Conservation (phyloP, 2,329 filamentous ascomycete species). For the Aulographum hederae region DNA sequence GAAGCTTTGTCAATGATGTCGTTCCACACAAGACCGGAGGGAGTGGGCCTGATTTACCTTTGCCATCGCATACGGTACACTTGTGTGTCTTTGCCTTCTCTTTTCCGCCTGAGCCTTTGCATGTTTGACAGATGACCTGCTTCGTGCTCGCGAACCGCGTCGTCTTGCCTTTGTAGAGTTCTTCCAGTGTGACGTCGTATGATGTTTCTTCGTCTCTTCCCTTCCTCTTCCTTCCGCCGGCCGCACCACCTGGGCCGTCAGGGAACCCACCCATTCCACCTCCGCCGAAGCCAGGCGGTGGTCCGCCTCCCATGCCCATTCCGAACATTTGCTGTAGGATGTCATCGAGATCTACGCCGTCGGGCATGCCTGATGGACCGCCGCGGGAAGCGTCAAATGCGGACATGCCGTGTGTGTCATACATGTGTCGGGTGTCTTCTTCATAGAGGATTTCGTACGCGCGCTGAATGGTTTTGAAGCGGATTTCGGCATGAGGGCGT, state of each 20-base stretch:
- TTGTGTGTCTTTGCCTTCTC: constrained; percentile 71
- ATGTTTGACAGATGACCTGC: constrained; percentile 72
- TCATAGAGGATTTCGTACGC: constrained; percentile 97
- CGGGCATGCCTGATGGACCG: constrained; percentile 40
- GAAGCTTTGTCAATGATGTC: too few species aligned
- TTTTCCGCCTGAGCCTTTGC: constrained; percentile 80
- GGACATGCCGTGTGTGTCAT: constrained; percentile 89
- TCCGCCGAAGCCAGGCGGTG: constrained; percentile 34
- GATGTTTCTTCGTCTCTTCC: constrained; percentile 75
- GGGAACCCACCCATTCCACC: constrained; percentile 34
- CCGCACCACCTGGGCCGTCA: constrained; percentile 20
- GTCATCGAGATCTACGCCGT: constrained; percentile 69
- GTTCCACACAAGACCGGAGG: too few species aligned
- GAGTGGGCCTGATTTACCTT: constrained; percentile 31
- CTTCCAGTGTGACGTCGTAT: constrained; percentile 81
- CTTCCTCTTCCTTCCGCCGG: constrained; percentile 31
- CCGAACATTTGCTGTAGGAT: constrained; percentile 84
- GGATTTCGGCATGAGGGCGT: constrained; percentile 68
- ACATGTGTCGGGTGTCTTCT: constrained; percentile 79
- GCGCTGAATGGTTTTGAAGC: constrained; percentile 83
- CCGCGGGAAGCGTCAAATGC: constrained; percentile 69
- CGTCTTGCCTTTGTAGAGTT: constrained; percentile 96
- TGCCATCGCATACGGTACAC: constrained; percentile 71
- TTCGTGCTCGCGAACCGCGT: constrained; percentile 94
- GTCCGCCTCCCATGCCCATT: constrained; percentile 39